Conservation (phyloP, 331 rosid species). For the Rhamnella rubrinervis region DNA sequence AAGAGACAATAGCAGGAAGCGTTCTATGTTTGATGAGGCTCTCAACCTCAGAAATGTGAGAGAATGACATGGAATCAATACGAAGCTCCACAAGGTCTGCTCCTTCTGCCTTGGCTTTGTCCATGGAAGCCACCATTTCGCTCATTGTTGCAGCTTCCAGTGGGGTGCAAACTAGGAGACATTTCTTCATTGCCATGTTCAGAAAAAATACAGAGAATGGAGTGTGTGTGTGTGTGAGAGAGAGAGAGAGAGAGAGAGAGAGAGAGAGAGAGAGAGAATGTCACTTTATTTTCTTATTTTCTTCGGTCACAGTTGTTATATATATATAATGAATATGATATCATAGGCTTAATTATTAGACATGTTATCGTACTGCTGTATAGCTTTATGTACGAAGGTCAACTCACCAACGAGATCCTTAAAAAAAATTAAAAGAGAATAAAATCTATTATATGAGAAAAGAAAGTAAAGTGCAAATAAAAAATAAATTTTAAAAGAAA, state of each 20-base stretch:
- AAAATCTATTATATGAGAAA: too few species aligned
- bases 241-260: neutral
- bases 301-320: too few species aligned
- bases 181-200: constrained; percentile 12
- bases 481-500: too few species aligned
- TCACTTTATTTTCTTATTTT: too few species aligned
- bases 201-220: neutral
- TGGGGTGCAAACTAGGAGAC: constrained; percentile 20
- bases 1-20: constrained; percentile 26
- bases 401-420: too few species aligned
- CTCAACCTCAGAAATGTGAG: constrained; percentile 17
- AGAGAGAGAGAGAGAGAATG: neutral
- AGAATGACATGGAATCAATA: constrained; percentile 19
- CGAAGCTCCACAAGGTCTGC: constrained; percentile 35
- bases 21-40: constrained; percentile 26
- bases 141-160: constrained; percentile 9
- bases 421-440: too few species aligned
- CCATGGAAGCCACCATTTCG: constrained; percentile 24
- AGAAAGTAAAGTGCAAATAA: too few species aligned
- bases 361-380: too few species aligned
- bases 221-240: neutral
- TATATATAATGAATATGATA: too few species aligned
- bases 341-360: too few species aligned
- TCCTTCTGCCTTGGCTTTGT: constrained; percentile 28
- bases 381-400: too few species aligned